Percentiles rank a stretch among this genome's conserved stretches.
Evolutionary conservation across 331 rosid genomes (phyloP).

Genomic region (Quercus lobata): DNA sequence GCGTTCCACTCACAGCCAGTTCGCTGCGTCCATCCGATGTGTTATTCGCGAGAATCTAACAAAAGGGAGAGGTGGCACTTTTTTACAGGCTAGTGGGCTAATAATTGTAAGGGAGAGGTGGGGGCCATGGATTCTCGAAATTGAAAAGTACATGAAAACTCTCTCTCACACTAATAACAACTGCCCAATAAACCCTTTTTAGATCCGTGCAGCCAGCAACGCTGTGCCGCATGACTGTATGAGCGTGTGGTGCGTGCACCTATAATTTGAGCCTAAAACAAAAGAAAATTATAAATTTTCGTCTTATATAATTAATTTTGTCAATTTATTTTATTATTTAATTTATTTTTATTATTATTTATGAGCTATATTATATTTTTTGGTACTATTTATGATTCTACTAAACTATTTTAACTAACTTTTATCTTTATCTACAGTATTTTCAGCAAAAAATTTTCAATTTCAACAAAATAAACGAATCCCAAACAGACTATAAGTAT

Average conservation of each 20-base stretch:
- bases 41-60: background rate
- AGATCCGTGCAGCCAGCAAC: background rate
- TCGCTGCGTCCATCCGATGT: constrained; percentile 20
- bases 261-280: no score
- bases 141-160: background rate
- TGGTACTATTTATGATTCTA: rapidly evolving
- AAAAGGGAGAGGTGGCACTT: background rate
- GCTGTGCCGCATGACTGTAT: no score
- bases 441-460: rapidly evolving
- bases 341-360: no score
- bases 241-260: no score
- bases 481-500: no score
- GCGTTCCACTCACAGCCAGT: background rate
- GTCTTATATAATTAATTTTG: no score
- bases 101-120: background rate
- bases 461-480: rapidly evolving
- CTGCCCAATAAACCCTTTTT: background rate
- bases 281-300: no score
- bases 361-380: rapidly evolving
- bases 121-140: background rate
- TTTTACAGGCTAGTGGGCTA: background rate
- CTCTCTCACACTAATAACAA: background rate
- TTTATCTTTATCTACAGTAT: rapidly evolving
- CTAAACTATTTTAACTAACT: rapidly evolving
- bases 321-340: no score